Evolutionary conservation across 768 basidiomycete species (phyloP), one percentile per base, ranked within the genome.

Genomic region (Suillus ampliporus): DNA sequence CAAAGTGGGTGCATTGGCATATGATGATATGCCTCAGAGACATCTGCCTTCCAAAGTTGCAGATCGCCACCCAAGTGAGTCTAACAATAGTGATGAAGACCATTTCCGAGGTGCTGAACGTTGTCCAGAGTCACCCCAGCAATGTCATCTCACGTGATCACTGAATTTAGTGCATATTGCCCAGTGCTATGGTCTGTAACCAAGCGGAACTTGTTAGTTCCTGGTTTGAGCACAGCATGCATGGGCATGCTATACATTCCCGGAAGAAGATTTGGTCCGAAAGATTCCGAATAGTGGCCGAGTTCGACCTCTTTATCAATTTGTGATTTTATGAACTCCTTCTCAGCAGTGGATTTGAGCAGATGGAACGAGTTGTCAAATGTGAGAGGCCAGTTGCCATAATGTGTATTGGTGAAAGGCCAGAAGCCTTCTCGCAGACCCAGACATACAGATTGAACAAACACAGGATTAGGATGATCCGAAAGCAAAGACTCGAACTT

Each of bases 211-310:
- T 31, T 31, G 6, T 6, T 31, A 31, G 31, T 6, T 31, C 31
- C 31, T 3, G 31, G 31, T 60, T 83, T 84, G 0, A 79, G 80
- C 0, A 84, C 76, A 1, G 74, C 76, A 41, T 76, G 66, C 0
- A 83, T 65, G 0, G 80, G 83, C 57, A 75, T 73, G 28, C 66
- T 69, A 53, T 77, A 75, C 82, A 85, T 84, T 0, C 81, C 81
- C 0, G 79, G 82, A 0, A 62, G 43, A 0, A 74, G 53, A 2
- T 77, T 61, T 2, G 67, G 58, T 1, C 76, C 69, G 51, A 79
- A 77, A 4, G 67, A 28, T 0, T 48, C 11, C 3, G 74, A 76
- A 57, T 60, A 74, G 0, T 66, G 63, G 0, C 67, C 68, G 1
- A 23, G 14, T 14, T 3, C 4, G 1, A 57, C 26, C n/a, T 64